Evolutionary conservation across 495 filamentous ascomycete genomes (phyloP), one percentile per base, ranked within the genome.

Genomic region (Aspergillus haitiensis): DNA sequence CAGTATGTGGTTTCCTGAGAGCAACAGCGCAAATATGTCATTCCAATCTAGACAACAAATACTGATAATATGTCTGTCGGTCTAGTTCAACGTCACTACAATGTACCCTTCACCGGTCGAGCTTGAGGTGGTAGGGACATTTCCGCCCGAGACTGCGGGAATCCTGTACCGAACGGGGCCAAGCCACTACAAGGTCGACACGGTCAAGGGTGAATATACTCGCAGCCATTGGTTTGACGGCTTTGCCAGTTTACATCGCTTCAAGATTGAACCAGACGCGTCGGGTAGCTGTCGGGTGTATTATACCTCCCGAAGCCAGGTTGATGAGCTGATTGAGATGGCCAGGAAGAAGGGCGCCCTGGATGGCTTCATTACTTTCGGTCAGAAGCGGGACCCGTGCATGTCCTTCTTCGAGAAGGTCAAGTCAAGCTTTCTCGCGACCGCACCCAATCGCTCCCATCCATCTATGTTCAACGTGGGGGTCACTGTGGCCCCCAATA

Each of bases 171-270:
- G 57, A 16, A 57, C 32, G 1, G 57, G 62, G 0, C 62, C 62
- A 4, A 53, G 45, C 7, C 42, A 33, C 5, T 60, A 56, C 40
- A 56, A 60, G 60, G 53, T 60, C 36, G 12, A 39, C 6, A 35
- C 34, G 8, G 15, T 6, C 10, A 52, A 32, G 1, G 36, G 45
- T 15, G 27, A 18, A 10, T 64, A 53, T 47, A 18, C 32, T 7
- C 52, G 52, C 32, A 56, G 47, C 53, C 57, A 64, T 42, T 64
- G 62, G 56, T 64, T 64, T 53, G 62, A 64, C 18, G 62, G 62
- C 3, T 64, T 64, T 34, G 16, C 44, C 3, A 32, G 40, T n/a
- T 32, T 64, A 5, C 62, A 64, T 33, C 56, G 62, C 6, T 64
- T 64, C 50, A 9, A 60, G 40, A 47, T 64, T 11, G 21, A 52